Base-by-base conservation (phyloP, 2,329 filamentous ascomycete genomes). In the Aspergillus vadensis region DNA sequence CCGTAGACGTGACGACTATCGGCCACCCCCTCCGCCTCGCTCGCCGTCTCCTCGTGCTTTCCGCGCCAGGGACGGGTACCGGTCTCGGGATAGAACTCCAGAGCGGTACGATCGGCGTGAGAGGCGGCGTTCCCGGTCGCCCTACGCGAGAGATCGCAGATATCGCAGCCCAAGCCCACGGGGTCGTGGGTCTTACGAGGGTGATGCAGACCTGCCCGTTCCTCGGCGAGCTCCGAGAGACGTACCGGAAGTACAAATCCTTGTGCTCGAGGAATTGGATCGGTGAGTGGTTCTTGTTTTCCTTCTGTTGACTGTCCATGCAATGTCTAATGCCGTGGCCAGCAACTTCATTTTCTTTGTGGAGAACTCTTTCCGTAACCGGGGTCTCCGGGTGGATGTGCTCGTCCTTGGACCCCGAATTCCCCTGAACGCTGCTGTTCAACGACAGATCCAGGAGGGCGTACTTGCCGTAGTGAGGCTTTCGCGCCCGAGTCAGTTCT, bases 231-330 rank as follows among this genome's bases (percentile, higher is more conserved):
- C 87, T 60, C 87, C 91, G 4, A 81, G 84, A 59, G 87, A 95
- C 65, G 88, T 97, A 21, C 93, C 94, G 2, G 92, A 98, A 68
- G 90, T 97, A 15, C 92, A 97, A 73, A 86, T 98, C 30, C 85
- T 97, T 27, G 85, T 96, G 5, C 82, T 94, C 48, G 88, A 94
- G 65, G 88, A 92, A 66, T 83, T 96, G 12, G 86, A 89, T 61
- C 83, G 79, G 81, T 82, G 63, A 64, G 76, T 60, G 54, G 27
- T 30, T 12, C 27, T 15, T 14, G 10, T 15, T 12, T 36, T 4
- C 17, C 14, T 57, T 36, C 49, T 23, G 17, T 14, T 17, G 10
- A 4, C 61, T 50, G 44, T 38, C 21, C 48, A 55, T 62, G 32
- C 32, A 36, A 36, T 23, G 58, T 57, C 56, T 67, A 61, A 70